Evolutionary conservation across 371 early-diverging fungal genomes (phyloP), one percentile per base, ranked within the genome.

Genomic region (Vairimorpha ceranae): DNA sequence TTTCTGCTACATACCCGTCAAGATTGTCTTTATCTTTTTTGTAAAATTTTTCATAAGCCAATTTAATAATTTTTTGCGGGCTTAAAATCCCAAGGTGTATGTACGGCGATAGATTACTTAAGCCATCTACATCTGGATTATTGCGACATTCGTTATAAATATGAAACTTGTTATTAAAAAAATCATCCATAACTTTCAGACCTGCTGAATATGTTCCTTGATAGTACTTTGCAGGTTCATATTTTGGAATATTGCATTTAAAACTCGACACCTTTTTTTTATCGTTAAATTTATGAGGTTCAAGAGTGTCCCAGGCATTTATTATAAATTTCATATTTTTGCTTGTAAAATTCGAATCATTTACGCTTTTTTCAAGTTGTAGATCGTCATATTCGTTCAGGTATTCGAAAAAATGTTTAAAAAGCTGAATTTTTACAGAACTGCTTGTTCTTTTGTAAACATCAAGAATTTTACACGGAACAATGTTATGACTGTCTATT

Each of bases 401-500:
- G 70, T 48, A 76, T 17, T 45, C 14, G 23, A 19, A 33, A 38
- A 45, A 71, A 0, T 61, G 25, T 65, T 67, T 66, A 38, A 58
- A 71, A 21, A 76, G 41, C 12, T 61, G 36, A n/a, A 8, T 59
- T 63, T 67, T 70, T 15, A 76, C 71, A 32, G 71, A 36, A 15
- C 48, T 59, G 17, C 52, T 38, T 1, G 51, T 66, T 38, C 38
- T 65, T 35, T 66, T 63, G 51, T 76, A 67, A 29, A n/a, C 29
- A 29, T 30, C 35, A 17, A 71, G 7, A 27, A 52, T 8, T 15
- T 27, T 35, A 65, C 60, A 54, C 21, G 76, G 76, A 21, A 76
- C 76, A n/a, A 76, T 36, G 27, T 76, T 76, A 30, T 76, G 76
- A 21, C 70, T 23, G 61, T 76, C 76, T 2, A 45, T 32, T 12